Conservation (phyloP, 2,329 filamentous ascomycete species). For the Chlorencoelia australis region DNA sequence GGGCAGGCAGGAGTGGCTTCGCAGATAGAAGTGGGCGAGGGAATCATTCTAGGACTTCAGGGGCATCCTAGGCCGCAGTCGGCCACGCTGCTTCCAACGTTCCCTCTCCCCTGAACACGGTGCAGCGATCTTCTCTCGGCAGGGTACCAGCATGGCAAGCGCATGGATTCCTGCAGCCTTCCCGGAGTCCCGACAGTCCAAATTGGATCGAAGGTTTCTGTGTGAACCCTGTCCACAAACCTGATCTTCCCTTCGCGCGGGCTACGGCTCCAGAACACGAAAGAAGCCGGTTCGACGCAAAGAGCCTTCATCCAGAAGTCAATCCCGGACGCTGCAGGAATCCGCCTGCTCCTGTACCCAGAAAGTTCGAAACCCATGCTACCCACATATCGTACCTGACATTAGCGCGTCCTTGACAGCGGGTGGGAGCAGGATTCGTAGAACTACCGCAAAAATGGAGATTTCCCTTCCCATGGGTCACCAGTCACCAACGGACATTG, state of each 20-base stretch:
- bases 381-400: slow-evolving; percentile 19
- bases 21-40: not conserved
- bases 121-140: slow-evolving; percentile 3
- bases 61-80: not conserved
- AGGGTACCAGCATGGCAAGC: slow-evolving; percentile 7
- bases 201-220: slow-evolving; percentile 1
- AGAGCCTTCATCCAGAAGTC: no score
- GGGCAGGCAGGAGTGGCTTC: not conserved
- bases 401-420: slow-evolving; percentile 12
- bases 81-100: not conserved
- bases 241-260: slow-evolving; percentile 1
- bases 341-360: slow-evolving; percentile 4
- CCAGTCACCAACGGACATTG: no score
- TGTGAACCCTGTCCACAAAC: not conserved
- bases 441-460: no score
- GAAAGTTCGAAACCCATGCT: slow-evolving; percentile 8
- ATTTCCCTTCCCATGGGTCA: no score
- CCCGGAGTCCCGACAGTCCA: slow-evolving; percentile 5
- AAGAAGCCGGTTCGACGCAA: no score
- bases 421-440: slow-evolving; percentile 4
- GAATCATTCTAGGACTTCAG: not conserved
- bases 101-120: not conserved
- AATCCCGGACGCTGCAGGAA: slow-evolving; percentile 5
- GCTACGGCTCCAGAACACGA: slow-evolving; percentile 10
- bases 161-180: slow-evolving; percentile 6